Base-by-base conservation (phyloP, 768 basidiomycete genomes). In the Floccularia luteovirens region DNA sequence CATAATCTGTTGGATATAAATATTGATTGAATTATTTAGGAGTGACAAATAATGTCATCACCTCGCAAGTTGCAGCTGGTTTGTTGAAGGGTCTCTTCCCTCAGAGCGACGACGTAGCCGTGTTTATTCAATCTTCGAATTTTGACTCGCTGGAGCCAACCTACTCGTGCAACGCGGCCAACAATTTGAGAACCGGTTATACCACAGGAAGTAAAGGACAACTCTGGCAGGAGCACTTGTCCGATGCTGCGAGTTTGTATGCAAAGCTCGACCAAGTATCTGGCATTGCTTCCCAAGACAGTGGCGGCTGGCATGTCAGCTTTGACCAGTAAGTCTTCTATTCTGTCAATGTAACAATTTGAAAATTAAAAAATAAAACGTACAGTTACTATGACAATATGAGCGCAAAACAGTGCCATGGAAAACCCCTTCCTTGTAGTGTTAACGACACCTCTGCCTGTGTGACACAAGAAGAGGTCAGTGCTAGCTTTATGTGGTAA, bases 1-100 rank as follows among this genome's bases (percentile, higher is more conserved):
- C 38, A 11, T 14, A 39, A 11, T 27, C 14, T 27, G 2, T 30
- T 31, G 2, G 19, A 25, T 16, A 13, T 23, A 16, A 35, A 17
- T 14, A 2, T 39, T 32, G 10, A 5, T 3, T 24, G 4, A n/a
- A n/a, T n/a, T n/a, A n/a, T n/a, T n/a, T 37, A 70, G 69, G 71
- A 3, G 70, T 74, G 3, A 75, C 73, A 2, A 72, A 72, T 55
- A 75, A 75, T 36, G 63, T 61, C 13, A 71, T 75, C 21, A 74
- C 73, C 7, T 74, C 72, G 0, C 70, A 75, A 57, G 69, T 73
- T 1, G 70, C 72, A 13, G 66, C 67, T 13, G 69, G 66, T 1
- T 59, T 73, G 12, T 46, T 70, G 16, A 56, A 55, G 33, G 71
- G 72, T 2, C 53, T 75, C 7, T 74, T 73, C 51, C 71, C 73